A percentile compares a stretch with the other conserved stretches of the same genome.
These are phyloP conservation scores for Myrica gale DNA, from an alignment of 306 rosid genomes.

Conservation along the genomic window DNA sequence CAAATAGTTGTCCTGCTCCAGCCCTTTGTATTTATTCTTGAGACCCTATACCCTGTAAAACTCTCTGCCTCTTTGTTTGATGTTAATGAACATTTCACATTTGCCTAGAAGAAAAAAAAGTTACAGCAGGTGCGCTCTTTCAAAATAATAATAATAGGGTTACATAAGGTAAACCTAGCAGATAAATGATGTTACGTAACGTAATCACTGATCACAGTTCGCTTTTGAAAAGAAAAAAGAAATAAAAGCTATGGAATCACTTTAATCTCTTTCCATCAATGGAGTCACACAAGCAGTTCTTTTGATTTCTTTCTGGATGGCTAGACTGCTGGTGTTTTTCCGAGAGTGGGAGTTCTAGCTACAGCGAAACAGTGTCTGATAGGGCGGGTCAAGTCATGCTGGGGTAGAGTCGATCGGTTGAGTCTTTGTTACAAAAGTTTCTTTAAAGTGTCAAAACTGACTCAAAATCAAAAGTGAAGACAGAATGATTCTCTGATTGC, in stretches of 20 bases:
- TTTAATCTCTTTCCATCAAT: constrained; percentile 19
- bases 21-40: no score
- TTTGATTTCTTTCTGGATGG: constrained; percentile 22
- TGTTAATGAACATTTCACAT: no score
- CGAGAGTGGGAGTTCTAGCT: neutral
- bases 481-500: constrained; percentile 29
- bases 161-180: neutral
- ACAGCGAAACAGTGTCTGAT: neutral
- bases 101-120: no score
- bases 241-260: constrained; percentile 3
- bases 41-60: no score
- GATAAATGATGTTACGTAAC: neutral
- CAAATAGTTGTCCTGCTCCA: no score
- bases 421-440: constrained; percentile 25
- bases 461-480: constrained; percentile 25
- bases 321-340: constrained; percentile 23
- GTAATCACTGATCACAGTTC: neutral
- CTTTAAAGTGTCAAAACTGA: constrained; percentile 10
- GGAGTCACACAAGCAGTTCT: constrained; percentile 11
- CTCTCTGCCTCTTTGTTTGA: no score
- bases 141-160: no score
- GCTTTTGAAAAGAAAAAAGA: neutral
- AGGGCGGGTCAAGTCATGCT: constrained; percentile 4
- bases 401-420: neutral
- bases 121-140: no score